A percentile compares a stretch with the other conserved stretches of the same genome.
phyloP scores from a whole-genome alignment of 495 filamentous ascomycete species.

The Penicillium taxi region DNA sequence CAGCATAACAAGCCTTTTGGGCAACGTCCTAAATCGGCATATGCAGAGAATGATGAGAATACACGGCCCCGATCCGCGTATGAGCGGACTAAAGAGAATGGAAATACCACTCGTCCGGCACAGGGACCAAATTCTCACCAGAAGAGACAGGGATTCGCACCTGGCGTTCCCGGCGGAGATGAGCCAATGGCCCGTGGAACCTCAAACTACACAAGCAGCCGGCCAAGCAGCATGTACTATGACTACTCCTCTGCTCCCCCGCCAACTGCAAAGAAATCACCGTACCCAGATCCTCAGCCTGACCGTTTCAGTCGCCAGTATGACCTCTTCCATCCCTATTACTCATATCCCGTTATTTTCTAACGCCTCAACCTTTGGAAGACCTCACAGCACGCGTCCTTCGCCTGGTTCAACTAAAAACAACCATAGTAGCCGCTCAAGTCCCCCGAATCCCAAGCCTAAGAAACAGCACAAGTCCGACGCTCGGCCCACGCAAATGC shows the following conservation, averaged over 20 bases:
- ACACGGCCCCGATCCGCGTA: conserved; percentile 36
- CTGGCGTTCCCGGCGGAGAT: conserved; percentile 46
- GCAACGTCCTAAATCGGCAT: no score
- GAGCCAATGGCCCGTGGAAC: conserved; percentile 48
- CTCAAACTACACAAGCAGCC: conserved; percentile 41
- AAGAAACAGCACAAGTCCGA: conserved; percentile 35
- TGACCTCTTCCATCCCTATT: no score
- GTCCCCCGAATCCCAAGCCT: conserved; percentile 20
- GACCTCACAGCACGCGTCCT: conserved; percentile 40
- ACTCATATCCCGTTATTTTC: no score
- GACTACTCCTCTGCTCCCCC: conserved; percentile 29
- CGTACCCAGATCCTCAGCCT: conserved; percentile 17
- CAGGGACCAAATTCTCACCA: conserved; percentile 39
- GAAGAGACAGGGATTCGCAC: conserved; percentile 48
- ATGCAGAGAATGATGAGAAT: no score
- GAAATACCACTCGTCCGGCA: conserved; percentile 24
- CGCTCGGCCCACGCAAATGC: conserved; percentile 30
- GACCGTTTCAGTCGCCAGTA: no score
- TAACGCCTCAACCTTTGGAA: no score
- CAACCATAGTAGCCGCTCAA: conserved; percentile 31
- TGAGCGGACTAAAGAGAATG: conserved; percentile 34
- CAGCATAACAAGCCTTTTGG: conserved; percentile 32
- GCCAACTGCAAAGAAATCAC: conserved; percentile 37
- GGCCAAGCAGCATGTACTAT: conserved; percentile 27
- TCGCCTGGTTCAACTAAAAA: conserved; percentile 27